These are phyloP conservation scores for Primulina tabacum DNA, from an alignment of 257 asterid species.

Conservation along the genomic window DNA sequence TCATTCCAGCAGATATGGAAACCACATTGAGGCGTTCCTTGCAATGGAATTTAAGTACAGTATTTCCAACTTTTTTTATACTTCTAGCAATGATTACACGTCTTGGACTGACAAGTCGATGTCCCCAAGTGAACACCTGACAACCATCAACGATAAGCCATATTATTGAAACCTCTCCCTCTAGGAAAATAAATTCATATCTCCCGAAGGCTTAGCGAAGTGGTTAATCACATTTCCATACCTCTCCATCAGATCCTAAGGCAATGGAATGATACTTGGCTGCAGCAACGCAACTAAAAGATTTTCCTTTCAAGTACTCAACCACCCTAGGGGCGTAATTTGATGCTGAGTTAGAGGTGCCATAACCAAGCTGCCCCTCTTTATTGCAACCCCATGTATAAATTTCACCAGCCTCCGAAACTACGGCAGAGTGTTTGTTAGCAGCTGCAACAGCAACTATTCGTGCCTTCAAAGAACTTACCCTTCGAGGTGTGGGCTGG, in stretches of 20 bases:
- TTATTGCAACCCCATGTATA: slow-evolving; percentile 99
- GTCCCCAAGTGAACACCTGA: slow-evolving; percentile 99
- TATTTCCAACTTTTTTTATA: slow-evolving; percentile 58
- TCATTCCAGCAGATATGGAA: slow-evolving; percentile 84
- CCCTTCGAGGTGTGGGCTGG: slow-evolving; percentile 96
- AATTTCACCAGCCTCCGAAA: slow-evolving; percentile 84
- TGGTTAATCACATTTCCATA: slow-evolving; percentile 25
- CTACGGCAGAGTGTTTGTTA: slow-evolving; percentile 93
- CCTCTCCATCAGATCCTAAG: slow-evolving; percentile 97
- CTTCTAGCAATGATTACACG: slow-evolving; percentile 75
- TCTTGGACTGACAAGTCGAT: slow-evolving; percentile 86
- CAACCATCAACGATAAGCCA: slow-evolving; percentile 23
- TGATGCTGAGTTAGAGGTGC: slow-evolving; percentile 95
- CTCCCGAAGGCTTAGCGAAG: slow-evolving; percentile 15
- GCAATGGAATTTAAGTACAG: slow-evolving; percentile 73
- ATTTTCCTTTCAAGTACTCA: slow-evolving; percentile 87
- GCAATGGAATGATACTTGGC: slow-evolving; percentile 94
- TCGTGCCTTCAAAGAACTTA: slow-evolving; percentile 73
- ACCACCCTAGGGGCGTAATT: slow-evolving; percentile 90
- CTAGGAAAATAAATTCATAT: neutral
- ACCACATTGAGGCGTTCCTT: slow-evolving; percentile 73
- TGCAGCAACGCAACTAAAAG: slow-evolving; percentile 67
- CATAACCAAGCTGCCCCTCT: slow-evolving; percentile 99
- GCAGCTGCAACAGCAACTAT: slow-evolving; percentile 92
- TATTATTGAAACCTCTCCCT: slow-evolving; percentile 6